phyloP scores from a whole-genome alignment of 2,329 filamentous ascomycete genomes.

The Botrytis sinoallii region DNA sequence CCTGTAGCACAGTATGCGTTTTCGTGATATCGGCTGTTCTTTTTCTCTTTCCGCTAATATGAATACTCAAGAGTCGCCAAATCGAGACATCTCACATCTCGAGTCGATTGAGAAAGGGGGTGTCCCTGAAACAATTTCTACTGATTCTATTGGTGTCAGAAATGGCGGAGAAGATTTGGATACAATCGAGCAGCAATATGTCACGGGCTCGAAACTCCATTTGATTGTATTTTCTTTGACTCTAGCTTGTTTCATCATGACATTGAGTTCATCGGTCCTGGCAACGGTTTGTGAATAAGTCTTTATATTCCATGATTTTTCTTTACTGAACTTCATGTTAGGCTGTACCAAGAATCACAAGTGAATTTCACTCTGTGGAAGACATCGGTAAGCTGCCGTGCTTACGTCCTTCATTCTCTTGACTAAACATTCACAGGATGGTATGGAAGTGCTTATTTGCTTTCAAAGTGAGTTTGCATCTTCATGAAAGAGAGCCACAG shows the following conservation, averaged over 20 bases:
- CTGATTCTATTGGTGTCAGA: not conserved
- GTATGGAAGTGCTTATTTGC: not conserved
- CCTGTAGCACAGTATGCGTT: not conserved
- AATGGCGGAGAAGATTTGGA: accelerated
- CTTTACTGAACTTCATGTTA: not conserved
- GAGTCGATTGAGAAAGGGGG: not conserved
- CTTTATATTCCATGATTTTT: accelerated
- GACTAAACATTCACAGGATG: not conserved
- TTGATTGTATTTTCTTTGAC: not conserved
- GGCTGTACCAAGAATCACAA: not conserved
- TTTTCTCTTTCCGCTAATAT: not conserved
- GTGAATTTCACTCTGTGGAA: not conserved
- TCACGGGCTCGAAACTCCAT: not conserved
- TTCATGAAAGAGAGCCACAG: not conserved
- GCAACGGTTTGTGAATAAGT: not conserved
- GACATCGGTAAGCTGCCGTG: not conserved
- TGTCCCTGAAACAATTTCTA: accelerated
- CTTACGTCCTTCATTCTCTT: not conserved
- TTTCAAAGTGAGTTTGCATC: not conserved
- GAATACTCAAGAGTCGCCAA: not conserved
- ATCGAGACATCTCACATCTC: not conserved
- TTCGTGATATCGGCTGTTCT: not conserved
- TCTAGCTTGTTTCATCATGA: not conserved
- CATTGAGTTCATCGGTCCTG: not conserved
- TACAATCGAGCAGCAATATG: not conserved